phyloP scores from a whole-genome alignment of 176 grass and related monocot genomes.

The Avena eriantha region DNA sequence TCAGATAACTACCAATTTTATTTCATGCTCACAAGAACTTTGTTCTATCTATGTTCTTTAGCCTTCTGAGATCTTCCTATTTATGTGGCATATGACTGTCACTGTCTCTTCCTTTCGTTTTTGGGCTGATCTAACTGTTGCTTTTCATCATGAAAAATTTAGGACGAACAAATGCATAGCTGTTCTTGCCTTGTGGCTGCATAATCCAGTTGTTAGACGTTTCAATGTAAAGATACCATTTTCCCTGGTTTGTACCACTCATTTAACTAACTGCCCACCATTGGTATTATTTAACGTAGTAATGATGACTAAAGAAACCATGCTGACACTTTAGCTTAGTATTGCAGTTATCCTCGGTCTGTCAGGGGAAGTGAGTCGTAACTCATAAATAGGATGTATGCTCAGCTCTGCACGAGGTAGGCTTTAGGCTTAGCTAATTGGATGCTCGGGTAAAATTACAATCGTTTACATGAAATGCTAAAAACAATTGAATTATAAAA shows the following conservation, averaged over 20 bases:
- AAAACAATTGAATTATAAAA: conserved; percentile 5
- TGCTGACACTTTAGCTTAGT: not conserved
- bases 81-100: not conserved
- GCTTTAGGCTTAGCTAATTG: not conserved
- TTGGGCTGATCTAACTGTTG: not conserved
- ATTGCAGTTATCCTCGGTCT: not conserved
- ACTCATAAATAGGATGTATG: conserved; percentile 12
- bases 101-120: not conserved
- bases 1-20: not conserved
- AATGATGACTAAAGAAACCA: not conserved
- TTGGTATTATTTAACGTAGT: not conserved
- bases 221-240: not conserved
- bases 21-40: not conserved
- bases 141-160: not conserved
- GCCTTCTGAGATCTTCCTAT: not conserved
- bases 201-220: not conserved
- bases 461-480: not conserved
- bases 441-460: not conserved
- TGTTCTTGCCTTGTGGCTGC: not conserved
- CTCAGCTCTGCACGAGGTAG: not conserved
- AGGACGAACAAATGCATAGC: conserved; percentile 3
- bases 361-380: not conserved
- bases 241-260: not conserved
- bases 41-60: conserved; percentile 30
- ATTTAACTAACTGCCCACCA: not conserved